Base-by-base conservation (phyloP, 2,329 filamentous ascomycete genomes). In the Aspergillus transmontanensis region DNA sequence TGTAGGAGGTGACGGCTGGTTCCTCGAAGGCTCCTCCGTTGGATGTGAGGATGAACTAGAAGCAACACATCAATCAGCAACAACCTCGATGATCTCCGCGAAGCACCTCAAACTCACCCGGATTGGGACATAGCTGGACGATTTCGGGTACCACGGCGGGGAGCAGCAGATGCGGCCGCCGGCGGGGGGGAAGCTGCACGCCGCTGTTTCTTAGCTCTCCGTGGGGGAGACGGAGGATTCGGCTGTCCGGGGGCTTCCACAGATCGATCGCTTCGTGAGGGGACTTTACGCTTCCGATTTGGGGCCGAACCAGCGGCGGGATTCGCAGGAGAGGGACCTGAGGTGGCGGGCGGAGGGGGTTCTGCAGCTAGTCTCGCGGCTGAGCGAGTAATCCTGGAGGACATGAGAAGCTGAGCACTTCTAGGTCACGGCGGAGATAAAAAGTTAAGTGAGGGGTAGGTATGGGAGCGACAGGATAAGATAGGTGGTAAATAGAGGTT, bases 321-420 rank as follows among this genome's bases (percentile, higher is more conserved):
- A 69, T 71, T 71, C 74, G 71, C 66, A 76, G 78, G 65, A 78
- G 75, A 66, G 74, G 74, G 66, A 75, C 71, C 67, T 76, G 75
- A 64, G 80, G 69, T 73, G 72, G 79, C 73, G 72, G 82, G 75
- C 68, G 80, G 75, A 69, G 81, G 73, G 68, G 79, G 74, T 70
- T 84, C 85, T 81, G 92, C 90, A 83, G 92, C 92, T 87, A 92
- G 89, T 85, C 93, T 93, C 84, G 94, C 91, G 80, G 94, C 90
- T 75, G 94, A 95, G 85, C 94, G 93, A 85, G 94, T 97, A 75
- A 95, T 89, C 92, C 94, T 97, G 87, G 89, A 84, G 88, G 92
- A 92, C 93, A 97, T 97, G 89, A 94, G 92, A 90, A 84, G 78
- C 68, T 76, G 75, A 70, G 69, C 72, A 75, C 76, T 68, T 65